phyloP scores from a whole-genome alignment of 1,139 yeast genomes.

The Protomyces arabidopsidicola region DNA sequence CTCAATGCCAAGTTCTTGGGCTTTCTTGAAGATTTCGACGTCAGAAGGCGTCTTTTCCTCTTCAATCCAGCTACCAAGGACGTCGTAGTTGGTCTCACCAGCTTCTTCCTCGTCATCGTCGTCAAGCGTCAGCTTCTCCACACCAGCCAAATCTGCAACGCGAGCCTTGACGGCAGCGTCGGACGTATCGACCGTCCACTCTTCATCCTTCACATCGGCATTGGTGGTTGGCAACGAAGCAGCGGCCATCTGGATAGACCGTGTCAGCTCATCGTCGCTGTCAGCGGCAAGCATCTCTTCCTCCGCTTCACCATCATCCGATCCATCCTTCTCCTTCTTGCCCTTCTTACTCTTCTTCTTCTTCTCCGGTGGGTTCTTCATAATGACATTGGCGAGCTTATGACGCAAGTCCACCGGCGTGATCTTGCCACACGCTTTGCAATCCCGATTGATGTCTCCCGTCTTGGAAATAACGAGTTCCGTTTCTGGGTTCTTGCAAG shows the following conservation, averaged over 20 bases:
- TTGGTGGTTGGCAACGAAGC: constrained; percentile 55
- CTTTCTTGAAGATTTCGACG: constrained; percentile 87
- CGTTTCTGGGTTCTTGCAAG: constrained; percentile 97
- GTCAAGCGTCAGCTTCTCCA: constrained; percentile 40
- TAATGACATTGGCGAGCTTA: constrained; percentile 76
- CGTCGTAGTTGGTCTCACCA: constrained; percentile 50
- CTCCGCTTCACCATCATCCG: constrained; percentile 40
- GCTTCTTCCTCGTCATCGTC: constrained; percentile 43
- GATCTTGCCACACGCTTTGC: constrained; percentile 97
- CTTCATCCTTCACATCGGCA: constrained; percentile 72
- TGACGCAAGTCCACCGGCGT: constrained; percentile 80
- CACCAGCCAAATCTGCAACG: constrained; percentile 75
- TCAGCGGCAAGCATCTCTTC: constrained; percentile 39
- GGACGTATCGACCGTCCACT: constrained; percentile 97
- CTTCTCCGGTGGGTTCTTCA: constrained; percentile 87
- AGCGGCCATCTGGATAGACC: constrained; percentile 81
- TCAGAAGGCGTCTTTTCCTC: constrained; percentile 66
- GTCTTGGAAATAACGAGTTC: constrained; percentile 70
- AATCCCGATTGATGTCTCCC: constrained; percentile 76
- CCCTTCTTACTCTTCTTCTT: constrained; percentile 44
- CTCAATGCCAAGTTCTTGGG: constrained; percentile 69
- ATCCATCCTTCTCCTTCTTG: constrained; percentile 37
- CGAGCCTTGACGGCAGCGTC: constrained; percentile 95
- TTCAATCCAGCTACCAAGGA: constrained; percentile 87
- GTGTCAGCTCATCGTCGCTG: constrained; percentile 65